phyloP scores from a whole-genome alignment of 2,329 filamentous ascomycete species.

The Phyllosticta paracitricarpa region DNA sequence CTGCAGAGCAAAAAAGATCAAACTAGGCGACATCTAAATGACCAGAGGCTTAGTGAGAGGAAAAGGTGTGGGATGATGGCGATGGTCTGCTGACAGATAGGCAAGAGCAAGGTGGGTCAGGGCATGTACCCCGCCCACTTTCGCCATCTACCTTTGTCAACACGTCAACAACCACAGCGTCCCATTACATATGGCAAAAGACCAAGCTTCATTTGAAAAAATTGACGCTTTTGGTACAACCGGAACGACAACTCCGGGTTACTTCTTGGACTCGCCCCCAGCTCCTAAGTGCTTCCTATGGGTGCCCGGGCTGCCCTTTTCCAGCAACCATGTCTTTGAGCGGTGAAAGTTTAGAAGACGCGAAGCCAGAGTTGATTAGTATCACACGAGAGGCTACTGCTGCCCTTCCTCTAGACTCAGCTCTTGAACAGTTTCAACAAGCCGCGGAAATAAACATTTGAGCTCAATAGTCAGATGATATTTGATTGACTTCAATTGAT shows the following conservation, averaged over 20 bases:
- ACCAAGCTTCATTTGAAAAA: background rate
- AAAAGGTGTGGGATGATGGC: background rate
- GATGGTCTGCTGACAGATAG: background rate
- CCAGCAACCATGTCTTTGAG: background rate
- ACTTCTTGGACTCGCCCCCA: background rate
- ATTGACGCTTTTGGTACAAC: background rate
- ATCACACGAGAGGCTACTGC: background rate
- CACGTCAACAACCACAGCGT: background rate
- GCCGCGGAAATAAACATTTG: background rate
- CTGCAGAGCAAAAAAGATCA: background rate
- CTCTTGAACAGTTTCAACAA: background rate
- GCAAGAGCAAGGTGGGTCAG: background rate
- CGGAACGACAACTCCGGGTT: background rate
- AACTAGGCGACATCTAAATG: background rate
- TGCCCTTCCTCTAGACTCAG: background rate
- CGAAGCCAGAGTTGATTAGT: background rate
- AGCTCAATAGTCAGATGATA: background rate
- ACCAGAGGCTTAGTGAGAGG: background rate
- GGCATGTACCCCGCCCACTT: background rate
- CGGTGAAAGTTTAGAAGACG: background rate
- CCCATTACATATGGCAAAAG: background rate
- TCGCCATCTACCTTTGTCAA: background rate
- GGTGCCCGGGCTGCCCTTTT: background rate
- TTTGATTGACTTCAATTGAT: background rate
- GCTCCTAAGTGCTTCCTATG: background rate